Percentiles rank a stretch among this genome's conserved stretches.
These are phyloP conservation scores for Lithocarpus polystachyus DNA, from an alignment of 306 rosid species.

Conservation along the genomic window DNA sequence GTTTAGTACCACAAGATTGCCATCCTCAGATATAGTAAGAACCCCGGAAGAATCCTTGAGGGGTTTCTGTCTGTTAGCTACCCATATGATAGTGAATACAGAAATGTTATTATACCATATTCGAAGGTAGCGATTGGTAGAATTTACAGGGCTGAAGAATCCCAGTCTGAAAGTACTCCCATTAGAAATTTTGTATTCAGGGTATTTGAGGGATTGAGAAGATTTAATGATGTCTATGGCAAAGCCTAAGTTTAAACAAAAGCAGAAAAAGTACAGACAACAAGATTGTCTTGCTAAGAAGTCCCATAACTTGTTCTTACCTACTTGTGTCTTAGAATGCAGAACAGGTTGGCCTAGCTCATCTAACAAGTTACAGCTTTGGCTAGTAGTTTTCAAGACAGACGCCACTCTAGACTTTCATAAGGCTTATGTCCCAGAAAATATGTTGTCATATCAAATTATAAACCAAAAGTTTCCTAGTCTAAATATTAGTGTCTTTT, in stretches of 20 bases:
- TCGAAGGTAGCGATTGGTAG: constrained; percentile 5
- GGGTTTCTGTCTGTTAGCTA: not conserved
- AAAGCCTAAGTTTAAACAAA: not conserved
- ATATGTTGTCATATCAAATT: too few relatives aligned
- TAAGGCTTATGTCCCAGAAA: too few relatives aligned
- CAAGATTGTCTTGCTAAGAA: not conserved
- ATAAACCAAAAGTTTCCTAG: too few relatives aligned
- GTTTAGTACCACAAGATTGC: not conserved
- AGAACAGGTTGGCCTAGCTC: too few relatives aligned
- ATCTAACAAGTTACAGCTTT: too few relatives aligned
- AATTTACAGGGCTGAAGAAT: constrained; percentile 15
- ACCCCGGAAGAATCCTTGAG: not conserved
- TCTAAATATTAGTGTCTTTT: too few relatives aligned
- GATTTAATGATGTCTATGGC: not conserved
- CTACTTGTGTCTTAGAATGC: too few relatives aligned
- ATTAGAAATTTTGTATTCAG: not conserved
- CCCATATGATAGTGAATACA: not conserved
- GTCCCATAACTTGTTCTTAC: not conserved
- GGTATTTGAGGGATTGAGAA: not conserved
- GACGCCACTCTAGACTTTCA: too few relatives aligned
- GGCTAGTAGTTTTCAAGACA: too few relatives aligned
- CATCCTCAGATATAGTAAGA: not conserved
- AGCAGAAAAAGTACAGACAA: not conserved
- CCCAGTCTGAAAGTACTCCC: constrained; percentile 10
- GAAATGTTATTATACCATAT: constrained; percentile 13